Conservation (phyloP, 305 asterid species). For the Solanum hybrid region DNA sequence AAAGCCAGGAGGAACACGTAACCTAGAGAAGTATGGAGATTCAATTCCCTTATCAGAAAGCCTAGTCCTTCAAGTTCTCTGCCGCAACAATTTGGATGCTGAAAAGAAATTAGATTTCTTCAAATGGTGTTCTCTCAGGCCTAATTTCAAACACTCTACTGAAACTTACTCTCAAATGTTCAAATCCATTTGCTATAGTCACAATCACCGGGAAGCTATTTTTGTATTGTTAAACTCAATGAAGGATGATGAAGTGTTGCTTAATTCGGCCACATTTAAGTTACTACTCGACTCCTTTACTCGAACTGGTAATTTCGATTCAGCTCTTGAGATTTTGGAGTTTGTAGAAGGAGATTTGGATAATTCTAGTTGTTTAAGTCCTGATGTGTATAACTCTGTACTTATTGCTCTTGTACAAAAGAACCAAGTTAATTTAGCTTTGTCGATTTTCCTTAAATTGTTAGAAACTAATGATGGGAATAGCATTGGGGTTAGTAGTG, state of each 20-base stretch:
- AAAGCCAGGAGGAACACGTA: slow-evolving; percentile 50
- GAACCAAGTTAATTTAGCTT: slow-evolving; percentile 52
- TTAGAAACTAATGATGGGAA: slow-evolving; percentile 28
- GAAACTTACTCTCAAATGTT: slow-evolving; percentile 57
- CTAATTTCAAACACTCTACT: slow-evolving; percentile 55
- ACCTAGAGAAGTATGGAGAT: slow-evolving; percentile 26
- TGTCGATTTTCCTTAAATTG: slow-evolving; percentile 62
- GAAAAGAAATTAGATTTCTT: slow-evolving; percentile 58
- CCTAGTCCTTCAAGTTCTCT: slow-evolving; percentile 53
- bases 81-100: slow-evolving; percentile 45
- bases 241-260: slow-evolving; percentile 43
- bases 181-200: slow-evolving; percentile 34
- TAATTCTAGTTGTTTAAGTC: slow-evolving; percentile 29
- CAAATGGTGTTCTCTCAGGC: slow-evolving; percentile 66
- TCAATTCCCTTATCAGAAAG: slow-evolving; percentile 41
- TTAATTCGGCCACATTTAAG: slow-evolving; percentile 55
- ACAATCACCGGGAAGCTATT: slow-evolving; percentile 41
- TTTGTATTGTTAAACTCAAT: slow-evolving; percentile 43
- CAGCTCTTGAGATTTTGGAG: slow-evolving; percentile 57
- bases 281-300: slow-evolving; percentile 65
- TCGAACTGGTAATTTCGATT: slow-evolving; percentile 51
- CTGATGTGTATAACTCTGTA: slow-evolving; percentile 55
- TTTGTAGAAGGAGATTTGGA: slow-evolving; percentile 44
- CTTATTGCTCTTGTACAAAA: slow-evolving; percentile 69
- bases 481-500: slow-evolving; percentile 33